A percentile compares a stretch with the other conserved stretches of the same genome.
phyloP scores from a whole-genome alignment of 331 rosid species.

The Quercus tomentella region DNA sequence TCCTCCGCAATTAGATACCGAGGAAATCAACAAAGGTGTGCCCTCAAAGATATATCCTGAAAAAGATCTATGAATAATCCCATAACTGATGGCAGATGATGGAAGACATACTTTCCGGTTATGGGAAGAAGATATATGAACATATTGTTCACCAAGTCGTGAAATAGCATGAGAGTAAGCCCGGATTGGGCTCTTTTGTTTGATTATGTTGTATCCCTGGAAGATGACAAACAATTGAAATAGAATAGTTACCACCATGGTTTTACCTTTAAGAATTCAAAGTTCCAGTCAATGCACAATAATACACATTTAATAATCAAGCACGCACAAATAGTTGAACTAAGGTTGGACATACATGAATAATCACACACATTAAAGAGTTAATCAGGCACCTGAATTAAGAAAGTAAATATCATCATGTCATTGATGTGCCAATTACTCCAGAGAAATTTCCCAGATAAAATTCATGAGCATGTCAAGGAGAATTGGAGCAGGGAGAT shows the following conservation, averaged over 20 bases:
- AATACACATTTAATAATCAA: neutral
- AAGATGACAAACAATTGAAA: constrained; percentile 17
- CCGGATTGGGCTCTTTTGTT: constrained; percentile 38
- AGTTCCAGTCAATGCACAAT: neutral
- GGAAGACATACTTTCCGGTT: constrained; percentile 34
- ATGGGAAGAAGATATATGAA: constrained; percentile 28
- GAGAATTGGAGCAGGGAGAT: neutral
- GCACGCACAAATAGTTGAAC: neutral
- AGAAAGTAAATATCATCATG: neutral
- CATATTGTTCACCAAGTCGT: constrained; percentile 40
- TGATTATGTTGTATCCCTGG: constrained; percentile 65
- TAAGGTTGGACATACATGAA: neutral
- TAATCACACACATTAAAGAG: neutral
- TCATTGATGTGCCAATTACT: neutral
- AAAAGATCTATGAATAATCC: constrained; percentile 27
- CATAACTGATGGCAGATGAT: constrained; percentile 23
- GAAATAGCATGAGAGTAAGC: constrained; percentile 34
- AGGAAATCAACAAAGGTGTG: constrained; percentile 25
- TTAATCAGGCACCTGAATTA: neutral
- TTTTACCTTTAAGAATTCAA: neutral
- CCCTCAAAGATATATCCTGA: constrained; percentile 31
- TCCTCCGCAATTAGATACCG: constrained; percentile 31
- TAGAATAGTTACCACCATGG: neutral
- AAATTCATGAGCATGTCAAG: neutral
- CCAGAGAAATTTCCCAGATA: neutral